These are phyloP conservation scores for Peronospora belbahrii DNA, from an alignment of 352 stramenopile genomes.

Conservation along the genomic window DNA sequence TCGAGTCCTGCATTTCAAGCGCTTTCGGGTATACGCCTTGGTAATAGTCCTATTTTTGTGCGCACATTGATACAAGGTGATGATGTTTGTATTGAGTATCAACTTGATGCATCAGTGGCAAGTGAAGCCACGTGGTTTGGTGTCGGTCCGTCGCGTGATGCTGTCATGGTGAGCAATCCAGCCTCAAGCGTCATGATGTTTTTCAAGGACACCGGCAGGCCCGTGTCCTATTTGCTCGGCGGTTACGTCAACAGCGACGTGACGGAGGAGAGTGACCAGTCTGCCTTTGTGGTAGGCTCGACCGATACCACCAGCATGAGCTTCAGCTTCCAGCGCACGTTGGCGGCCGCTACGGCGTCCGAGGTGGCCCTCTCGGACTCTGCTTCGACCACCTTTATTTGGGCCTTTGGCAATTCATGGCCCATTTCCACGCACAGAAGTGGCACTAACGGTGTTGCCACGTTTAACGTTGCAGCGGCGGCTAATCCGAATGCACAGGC, in stretches of 20 bases:
- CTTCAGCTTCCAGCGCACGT: conserved; percentile 66
- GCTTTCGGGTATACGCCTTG: conserved; percentile 35
- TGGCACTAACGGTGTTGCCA: conserved; percentile 44
- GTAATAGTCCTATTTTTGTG: conserved; percentile 51
- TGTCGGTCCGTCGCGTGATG: conserved; percentile 37
- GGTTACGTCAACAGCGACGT: conserved; percentile 44
- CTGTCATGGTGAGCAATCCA: conserved; percentile 64
- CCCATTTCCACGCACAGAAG: conserved; percentile 41
- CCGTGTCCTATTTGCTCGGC: conserved; percentile 41
- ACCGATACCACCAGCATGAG: conserved; percentile 36
- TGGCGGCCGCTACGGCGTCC: conserved; percentile 35
- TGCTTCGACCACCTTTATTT: conserved; percentile 42
- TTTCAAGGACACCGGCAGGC: conserved; percentile 29
- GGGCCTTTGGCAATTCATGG: conserved; percentile 63
- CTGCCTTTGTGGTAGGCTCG: conserved; percentile 32
- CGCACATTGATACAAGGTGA: conserved; percentile 47
- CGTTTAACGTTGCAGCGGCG: conserved; percentile 39
- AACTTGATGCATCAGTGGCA: conserved; percentile 31
- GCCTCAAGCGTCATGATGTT: conserved; percentile 69
- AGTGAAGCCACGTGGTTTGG: conserved; percentile 48
- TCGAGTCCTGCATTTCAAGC: conserved; percentile 44
- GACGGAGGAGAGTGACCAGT: conserved; percentile 32
- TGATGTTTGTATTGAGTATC: conserved; percentile 62
- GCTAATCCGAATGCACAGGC: conserved; percentile 7
- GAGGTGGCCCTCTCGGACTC: conserved; percentile 48